Evolutionary conservation across 805 yeast genomes (phyloP).

Genomic region (Myxozyma melibiosi): DNA sequence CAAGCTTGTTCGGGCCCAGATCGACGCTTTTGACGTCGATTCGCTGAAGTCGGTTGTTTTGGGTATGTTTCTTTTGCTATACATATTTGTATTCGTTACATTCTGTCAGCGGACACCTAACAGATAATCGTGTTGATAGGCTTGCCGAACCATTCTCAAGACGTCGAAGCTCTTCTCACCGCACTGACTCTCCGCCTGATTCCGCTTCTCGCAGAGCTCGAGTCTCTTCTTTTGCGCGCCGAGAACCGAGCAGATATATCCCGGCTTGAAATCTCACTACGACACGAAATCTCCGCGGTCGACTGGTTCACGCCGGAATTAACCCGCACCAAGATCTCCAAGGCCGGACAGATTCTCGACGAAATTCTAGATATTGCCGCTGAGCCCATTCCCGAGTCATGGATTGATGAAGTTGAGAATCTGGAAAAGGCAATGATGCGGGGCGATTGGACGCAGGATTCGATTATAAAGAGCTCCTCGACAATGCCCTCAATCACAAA

Average conservation of each 20-base stretch:
- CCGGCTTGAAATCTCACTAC: constrained; percentile 3
- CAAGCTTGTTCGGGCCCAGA: constrained; percentile 7
- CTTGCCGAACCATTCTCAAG: neutral
- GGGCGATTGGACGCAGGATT: constrained; percentile 6
- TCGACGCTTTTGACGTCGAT: constrained; percentile 7
- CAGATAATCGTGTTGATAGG: neutral
- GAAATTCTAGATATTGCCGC: constrained; percentile 21
- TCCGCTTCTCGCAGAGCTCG: constrained; percentile 12
- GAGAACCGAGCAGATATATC: constrained; percentile 12
- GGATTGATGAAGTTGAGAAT: constrained; percentile 29
- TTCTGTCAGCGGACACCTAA: too few relatives aligned
- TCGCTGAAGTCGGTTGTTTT: constrained; percentile 6
- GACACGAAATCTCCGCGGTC: neutral
- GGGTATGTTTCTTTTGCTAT: neutral
- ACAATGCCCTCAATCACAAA: neutral
- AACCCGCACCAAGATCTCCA: neutral
- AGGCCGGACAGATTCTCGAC: constrained; percentile 22
- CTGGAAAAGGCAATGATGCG: constrained; percentile 14
- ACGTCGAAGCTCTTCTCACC: constrained; percentile 5
- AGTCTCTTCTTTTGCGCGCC: neutral
- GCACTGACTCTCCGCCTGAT: constrained; percentile 11
- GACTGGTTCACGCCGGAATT: constrained; percentile 1
- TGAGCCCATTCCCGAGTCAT: constrained; percentile 29
- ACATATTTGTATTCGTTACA: neutral
- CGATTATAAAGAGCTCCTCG: neutral